These are phyloP conservation scores for Mucor ambiguus DNA, from an alignment of 371 early-diverging fungal species.

Conservation along the genomic window DNA sequence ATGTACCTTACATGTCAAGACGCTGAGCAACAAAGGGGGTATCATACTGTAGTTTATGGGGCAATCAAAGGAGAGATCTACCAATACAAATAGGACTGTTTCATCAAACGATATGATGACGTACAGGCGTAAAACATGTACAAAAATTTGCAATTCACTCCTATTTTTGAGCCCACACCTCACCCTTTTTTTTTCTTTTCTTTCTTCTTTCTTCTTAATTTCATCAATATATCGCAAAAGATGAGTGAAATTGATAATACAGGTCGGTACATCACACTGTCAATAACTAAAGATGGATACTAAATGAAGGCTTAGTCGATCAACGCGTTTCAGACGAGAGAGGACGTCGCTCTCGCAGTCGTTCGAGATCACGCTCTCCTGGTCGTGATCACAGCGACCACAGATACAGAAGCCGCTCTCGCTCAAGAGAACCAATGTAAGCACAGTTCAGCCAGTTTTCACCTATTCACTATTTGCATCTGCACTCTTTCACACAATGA, in stretches of 20 bases:
- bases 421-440: conserved; percentile 45
- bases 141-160: conserved; percentile 4
- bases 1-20: background rate
- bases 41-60: no score
- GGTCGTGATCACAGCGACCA: conserved; percentile 45
- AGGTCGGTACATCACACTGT: conserved; percentile 6
- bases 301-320: conserved; percentile 19
- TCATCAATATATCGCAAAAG: background rate
- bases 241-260: conserved; percentile 34
- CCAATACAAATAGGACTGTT: background rate
- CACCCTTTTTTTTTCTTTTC: conserved; percentile 2
- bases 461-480: conserved; percentile 2
- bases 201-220: conserved; percentile 8
- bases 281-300: background rate
- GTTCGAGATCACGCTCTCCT: conserved; percentile 54
- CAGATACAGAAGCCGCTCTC: conserved; percentile 56
- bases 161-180: background rate
- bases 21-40: background rate
- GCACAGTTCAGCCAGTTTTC: conserved; percentile 11
- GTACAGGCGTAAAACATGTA: background rate
- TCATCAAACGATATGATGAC: background rate
- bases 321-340: conserved; percentile 48
- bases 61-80: background rate
- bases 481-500: background rate
- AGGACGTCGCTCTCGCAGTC: conserved; percentile 48